Evolutionary conservation across 345 rosid genomes (phyloP).

Genomic region (Gossypium turneri): DNA sequence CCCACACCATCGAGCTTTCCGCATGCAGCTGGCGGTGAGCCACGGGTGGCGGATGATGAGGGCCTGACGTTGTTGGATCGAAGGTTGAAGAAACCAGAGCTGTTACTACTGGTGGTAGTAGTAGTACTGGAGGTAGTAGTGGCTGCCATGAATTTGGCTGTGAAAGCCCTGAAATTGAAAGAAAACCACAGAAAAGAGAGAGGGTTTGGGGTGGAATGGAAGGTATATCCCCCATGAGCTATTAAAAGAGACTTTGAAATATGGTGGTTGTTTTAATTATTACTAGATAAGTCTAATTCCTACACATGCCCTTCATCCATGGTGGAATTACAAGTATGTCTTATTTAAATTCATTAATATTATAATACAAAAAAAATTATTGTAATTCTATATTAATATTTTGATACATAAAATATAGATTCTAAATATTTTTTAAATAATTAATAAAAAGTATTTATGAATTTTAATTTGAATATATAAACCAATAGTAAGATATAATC

Average conservation of each 20-base stretch:
- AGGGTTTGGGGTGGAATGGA: not conserved
- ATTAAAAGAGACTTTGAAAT: not conserved
- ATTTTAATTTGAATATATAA: too few relatives aligned
- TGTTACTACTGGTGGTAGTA: not conserved
- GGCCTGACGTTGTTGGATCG: constrained; percentile 31
- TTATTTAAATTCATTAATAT: not conserved
- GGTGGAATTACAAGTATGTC: not conserved
- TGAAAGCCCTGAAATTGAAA: not conserved
- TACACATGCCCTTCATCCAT: not conserved
- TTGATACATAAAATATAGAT: too few relatives aligned
- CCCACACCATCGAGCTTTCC: constrained; percentile 60
- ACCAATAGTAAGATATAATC: too few relatives aligned
- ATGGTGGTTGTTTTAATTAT: not conserved
- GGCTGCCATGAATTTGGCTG: constrained; percentile 35
- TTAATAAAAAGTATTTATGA: too few relatives aligned
- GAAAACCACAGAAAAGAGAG: not conserved
- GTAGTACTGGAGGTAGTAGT: constrained; percentile 33
- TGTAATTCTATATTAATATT: too few relatives aligned
- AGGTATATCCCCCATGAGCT: not conserved
- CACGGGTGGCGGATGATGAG: constrained; percentile 21
- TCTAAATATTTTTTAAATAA: too few relatives aligned
- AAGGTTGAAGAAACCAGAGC: constrained; percentile 31
- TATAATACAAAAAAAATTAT: too few relatives aligned
- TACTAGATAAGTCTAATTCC: not conserved
- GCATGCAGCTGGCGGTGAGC: constrained; percentile 32